Conservation (phyloP, 257 asterid genomes). For the Fraxinus quadrangulata region DNA sequence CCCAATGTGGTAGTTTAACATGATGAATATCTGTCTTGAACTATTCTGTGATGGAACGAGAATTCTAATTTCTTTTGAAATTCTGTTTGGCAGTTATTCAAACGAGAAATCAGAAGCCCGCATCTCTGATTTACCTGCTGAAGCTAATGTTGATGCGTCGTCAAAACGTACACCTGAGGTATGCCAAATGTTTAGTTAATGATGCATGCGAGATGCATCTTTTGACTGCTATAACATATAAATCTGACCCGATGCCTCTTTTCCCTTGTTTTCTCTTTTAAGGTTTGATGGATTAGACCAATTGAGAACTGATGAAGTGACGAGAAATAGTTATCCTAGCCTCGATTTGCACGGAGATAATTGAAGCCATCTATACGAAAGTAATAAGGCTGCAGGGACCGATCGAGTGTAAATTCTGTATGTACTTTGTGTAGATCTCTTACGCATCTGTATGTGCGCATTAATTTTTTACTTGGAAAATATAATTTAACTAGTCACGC, state of each 20-base stretch:
- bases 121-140: constrained; percentile 52
- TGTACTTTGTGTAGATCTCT: neutral
- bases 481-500: neutral
- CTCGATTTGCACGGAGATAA: neutral
- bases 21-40: neutral
- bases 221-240: neutral
- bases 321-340: neutral
- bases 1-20: neutral
- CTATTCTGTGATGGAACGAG: neutral
- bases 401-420: neutral
- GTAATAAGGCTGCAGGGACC: neutral
- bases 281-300: neutral
- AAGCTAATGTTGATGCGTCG: constrained; percentile 44
- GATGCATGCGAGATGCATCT: neutral
- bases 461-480: neutral
- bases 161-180: constrained; percentile 51
- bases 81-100: constrained; percentile 48
- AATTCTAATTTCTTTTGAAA: constrained; percentile 12
- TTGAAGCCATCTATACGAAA: neutral
- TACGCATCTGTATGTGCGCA: neutral
- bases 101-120: constrained; percentile 92
- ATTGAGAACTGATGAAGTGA: neutral
- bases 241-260: neutral
- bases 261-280: neutral
- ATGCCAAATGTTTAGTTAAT: constrained; percentile 4